A percentile compares a stretch with the other conserved stretches of the same genome.
phyloP scores from a whole-genome alignment of 768 basidiomycete genomes.

The Russula abietina region DNA sequence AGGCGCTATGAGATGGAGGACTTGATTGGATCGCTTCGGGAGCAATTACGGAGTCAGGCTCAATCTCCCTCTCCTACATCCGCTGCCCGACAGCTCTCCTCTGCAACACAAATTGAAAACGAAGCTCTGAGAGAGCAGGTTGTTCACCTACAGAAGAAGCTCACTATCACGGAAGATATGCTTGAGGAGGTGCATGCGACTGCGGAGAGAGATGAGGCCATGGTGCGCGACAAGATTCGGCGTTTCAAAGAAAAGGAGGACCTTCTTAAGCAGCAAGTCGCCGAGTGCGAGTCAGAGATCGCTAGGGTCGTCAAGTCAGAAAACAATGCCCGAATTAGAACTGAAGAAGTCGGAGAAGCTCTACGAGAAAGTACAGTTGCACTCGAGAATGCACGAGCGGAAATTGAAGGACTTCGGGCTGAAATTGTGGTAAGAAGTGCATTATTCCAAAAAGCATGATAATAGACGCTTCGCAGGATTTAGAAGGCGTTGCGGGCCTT shows the following conservation, averaged over 20 bases:
- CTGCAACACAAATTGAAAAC: constrained; percentile 91
- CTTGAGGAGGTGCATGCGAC: constrained; percentile 69
- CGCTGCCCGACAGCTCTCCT: constrained; percentile 40
- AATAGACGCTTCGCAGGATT: constrained; percentile 42
- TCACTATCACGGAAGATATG: constrained; percentile 71
- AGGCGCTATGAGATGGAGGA: constrained; percentile 76
- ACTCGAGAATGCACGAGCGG: constrained; percentile 83
- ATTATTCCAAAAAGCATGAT: not conserved
- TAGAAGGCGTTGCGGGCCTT: constrained; percentile 45
- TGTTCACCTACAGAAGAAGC: constrained; percentile 76
- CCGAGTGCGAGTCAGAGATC: constrained; percentile 56
- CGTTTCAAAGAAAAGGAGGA: constrained; percentile 72
- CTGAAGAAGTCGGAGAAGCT: constrained; percentile 87
- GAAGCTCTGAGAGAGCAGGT: constrained; percentile 87
- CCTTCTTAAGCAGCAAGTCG: constrained; percentile 62
- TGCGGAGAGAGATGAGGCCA: constrained; percentile 68
- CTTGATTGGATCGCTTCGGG: constrained; percentile 52
- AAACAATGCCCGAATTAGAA: constrained; percentile 50
- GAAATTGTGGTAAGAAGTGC: constrained; percentile 62
- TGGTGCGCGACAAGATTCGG: constrained; percentile 55
- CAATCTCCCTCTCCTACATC: constrained; percentile 35
- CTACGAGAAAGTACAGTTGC: constrained; percentile 81
- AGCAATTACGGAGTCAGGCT: constrained; percentile 35
- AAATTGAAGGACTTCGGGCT: constrained; percentile 71
- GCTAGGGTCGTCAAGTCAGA: constrained; percentile 62